phyloP scores from a whole-genome alignment of 2,329 filamentous ascomycete genomes.

The Fusarium vanettenii region DNA sequence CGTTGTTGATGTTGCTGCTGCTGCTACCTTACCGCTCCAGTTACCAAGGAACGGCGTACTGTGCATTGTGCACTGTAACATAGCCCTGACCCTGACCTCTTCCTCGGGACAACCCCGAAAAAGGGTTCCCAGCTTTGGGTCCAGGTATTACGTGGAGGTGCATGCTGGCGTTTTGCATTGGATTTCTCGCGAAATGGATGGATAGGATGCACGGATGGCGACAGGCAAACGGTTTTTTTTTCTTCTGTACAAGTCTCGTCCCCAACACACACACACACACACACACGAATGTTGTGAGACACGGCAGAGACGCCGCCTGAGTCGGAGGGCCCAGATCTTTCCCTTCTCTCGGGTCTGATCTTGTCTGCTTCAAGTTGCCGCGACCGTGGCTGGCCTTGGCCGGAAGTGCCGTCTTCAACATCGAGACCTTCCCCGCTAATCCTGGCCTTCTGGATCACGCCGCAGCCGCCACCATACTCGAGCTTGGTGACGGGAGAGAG shows the following conservation, averaged over 20 bases:
- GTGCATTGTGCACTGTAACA: slow-evolving; percentile 22
- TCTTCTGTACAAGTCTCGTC: not conserved
- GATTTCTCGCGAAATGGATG: slow-evolving; percentile 14
- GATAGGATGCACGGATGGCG: not conserved
- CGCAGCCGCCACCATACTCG: slow-evolving; percentile 9
- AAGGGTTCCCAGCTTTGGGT: not conserved
- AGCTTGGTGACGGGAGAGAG: not conserved
- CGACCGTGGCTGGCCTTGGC: not conserved
- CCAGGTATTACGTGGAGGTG: not conserved
- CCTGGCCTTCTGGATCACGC: slow-evolving; percentile 9
- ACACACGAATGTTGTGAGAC: slow-evolving; percentile 24
- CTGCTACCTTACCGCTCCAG: slow-evolving; percentile 13
- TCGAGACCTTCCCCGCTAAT: not conserved
- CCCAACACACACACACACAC: not conserved
- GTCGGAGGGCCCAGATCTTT: slow-evolving; percentile 15
- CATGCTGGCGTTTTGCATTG: not conserved
- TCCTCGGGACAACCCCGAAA: slow-evolving; percentile 28
- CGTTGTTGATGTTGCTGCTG: slow-evolving; percentile 8
- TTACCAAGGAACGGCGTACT: slow-evolving; percentile 23
- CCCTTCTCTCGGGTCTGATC: slow-evolving; percentile 5
- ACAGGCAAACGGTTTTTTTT: slow-evolving; percentile 15
- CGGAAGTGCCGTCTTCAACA: slow-evolving; percentile 16
- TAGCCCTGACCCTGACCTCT: slow-evolving; percentile 18
- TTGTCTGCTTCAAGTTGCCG: not conserved
- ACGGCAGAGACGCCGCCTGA: slow-evolving; percentile 20